phyloP scores from a whole-genome alignment of 441 rosid genomes.

The Populus hybrid region DNA sequence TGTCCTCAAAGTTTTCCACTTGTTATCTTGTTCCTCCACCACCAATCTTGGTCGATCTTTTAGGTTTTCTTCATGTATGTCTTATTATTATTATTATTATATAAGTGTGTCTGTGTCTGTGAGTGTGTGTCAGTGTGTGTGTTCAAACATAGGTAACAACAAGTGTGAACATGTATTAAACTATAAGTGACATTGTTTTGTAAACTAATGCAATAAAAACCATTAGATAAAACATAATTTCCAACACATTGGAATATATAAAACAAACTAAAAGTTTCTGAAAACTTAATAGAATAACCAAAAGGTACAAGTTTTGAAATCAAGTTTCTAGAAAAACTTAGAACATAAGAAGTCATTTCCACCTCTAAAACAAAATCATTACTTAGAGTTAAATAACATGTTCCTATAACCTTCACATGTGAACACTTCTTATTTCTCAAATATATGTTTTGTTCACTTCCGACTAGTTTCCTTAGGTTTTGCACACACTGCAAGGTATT shows the following conservation, averaged over 20 bases:
- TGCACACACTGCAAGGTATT: background rate
- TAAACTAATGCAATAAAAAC: background rate
- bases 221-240: background rate
- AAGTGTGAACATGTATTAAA: background rate
- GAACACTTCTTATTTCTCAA: background rate
- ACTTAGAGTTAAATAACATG: background rate
- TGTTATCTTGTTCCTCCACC: too few relatives aligned
- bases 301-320: conserved; percentile 2
- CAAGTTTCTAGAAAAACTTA: background rate
- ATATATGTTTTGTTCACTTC: background rate
- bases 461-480: background rate
- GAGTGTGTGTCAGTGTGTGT: too few relatives aligned
- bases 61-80: too few relatives aligned
- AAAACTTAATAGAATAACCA: background rate
- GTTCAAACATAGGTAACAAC: too few relatives aligned
- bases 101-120: too few relatives aligned
- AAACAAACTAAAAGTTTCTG: background rate
- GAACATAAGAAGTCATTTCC: conserved; percentile 5
- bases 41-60: too few relatives aligned
- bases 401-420: background rate
- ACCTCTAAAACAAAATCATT: background rate
- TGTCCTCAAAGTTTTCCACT: too few relatives aligned
- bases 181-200: background rate
- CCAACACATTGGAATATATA: background rate
- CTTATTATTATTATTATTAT: too few relatives aligned